Evolutionary conservation across 2,329 filamentous ascomycete species (phyloP).

Genomic region (Clonostachys solani): DNA sequence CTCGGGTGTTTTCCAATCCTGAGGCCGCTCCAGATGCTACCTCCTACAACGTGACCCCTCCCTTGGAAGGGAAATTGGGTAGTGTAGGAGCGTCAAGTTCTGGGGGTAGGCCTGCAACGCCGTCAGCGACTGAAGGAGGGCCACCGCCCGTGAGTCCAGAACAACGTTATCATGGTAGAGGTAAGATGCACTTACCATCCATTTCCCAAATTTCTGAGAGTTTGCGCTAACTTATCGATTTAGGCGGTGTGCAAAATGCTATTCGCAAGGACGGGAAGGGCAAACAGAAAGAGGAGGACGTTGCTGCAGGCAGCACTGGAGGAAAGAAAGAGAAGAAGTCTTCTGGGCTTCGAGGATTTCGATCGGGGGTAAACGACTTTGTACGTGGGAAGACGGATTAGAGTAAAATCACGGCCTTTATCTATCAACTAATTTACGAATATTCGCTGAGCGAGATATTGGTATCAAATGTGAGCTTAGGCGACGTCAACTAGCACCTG

Average conservation of each 20-base stretch:
- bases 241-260: slow-evolving; percentile 43
- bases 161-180: slow-evolving; percentile 39
- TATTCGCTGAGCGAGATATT: no score
- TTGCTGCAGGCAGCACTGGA: slow-evolving; percentile 22
- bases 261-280: slow-evolving; percentile 44
- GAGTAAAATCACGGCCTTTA: no score
- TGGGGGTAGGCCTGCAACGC: slow-evolving; percentile 19
- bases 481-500: no score
- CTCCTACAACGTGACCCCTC: slow-evolving; percentile 36
- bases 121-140: slow-evolving; percentile 18
- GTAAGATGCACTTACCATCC: slow-evolving; percentile 25
- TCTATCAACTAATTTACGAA: no score
- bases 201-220: slow-evolving; percentile 2
- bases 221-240: not conserved
- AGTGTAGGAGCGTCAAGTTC: slow-evolving; percentile 9
- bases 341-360: slow-evolving; percentile 32
- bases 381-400: slow-evolving; percentile 2
- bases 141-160: slow-evolving; percentile 26
- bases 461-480: no score
- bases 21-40: slow-evolving; percentile 32
- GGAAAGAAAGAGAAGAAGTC: slow-evolving; percentile 29
- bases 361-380: slow-evolving; percentile 7
- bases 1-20: slow-evolving; percentile 37
- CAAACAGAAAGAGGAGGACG: slow-evolving; percentile 35
- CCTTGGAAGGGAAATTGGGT: slow-evolving; percentile 33